These are phyloP conservation scores for Paraphoma chrysanthemicola DNA, from an alignment of 2,329 filamentous ascomycete species.

Conservation along the genomic window DNA sequence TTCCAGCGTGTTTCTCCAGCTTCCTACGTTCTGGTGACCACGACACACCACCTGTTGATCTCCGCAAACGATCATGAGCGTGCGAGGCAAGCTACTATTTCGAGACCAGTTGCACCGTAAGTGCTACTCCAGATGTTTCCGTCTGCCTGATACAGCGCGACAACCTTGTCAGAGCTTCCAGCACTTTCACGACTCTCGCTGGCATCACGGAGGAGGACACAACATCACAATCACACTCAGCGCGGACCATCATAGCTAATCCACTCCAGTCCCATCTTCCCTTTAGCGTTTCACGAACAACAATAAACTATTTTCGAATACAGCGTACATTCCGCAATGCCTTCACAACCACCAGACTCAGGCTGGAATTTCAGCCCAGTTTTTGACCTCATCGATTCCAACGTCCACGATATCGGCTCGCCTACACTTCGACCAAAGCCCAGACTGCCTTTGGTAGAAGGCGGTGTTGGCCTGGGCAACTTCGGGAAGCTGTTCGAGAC, in stretches of 20 bases:
- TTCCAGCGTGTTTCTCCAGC: constrained; percentile 7
- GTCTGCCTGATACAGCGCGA: background rate
- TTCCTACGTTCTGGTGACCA: constrained; percentile 15
- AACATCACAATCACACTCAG: background rate
- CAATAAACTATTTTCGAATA: background rate
- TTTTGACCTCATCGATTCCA: constrained; percentile 49
- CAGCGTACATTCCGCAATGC: constrained; percentile 29
- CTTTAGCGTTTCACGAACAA: constrained; percentile 14
- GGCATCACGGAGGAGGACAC: too few relatives aligned
- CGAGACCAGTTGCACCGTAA: constrained; percentile 36
- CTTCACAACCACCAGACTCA: constrained; percentile 42
- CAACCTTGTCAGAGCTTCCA: constrained; percentile 1
- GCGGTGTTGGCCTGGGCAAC: constrained; percentile 49
- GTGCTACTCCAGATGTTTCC: constrained; percentile 10
- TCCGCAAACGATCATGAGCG: constrained; percentile 37
- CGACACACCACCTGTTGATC: constrained; percentile 7
- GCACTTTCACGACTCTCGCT: background rate
- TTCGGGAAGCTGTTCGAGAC: constrained; percentile 56
- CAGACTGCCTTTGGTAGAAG: constrained; percentile 10
- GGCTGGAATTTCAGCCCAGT: constrained; percentile 57
- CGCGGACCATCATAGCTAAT: constrained; percentile 12
- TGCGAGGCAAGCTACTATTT: constrained; percentile 37
- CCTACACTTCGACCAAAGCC: constrained; percentile 20
- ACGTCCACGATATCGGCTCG: constrained; percentile 27
- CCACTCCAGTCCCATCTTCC: constrained; percentile 15